Conservation (phyloP, 2,329 filamentous ascomycete species). For the Fusarium sambucinum region DNA sequence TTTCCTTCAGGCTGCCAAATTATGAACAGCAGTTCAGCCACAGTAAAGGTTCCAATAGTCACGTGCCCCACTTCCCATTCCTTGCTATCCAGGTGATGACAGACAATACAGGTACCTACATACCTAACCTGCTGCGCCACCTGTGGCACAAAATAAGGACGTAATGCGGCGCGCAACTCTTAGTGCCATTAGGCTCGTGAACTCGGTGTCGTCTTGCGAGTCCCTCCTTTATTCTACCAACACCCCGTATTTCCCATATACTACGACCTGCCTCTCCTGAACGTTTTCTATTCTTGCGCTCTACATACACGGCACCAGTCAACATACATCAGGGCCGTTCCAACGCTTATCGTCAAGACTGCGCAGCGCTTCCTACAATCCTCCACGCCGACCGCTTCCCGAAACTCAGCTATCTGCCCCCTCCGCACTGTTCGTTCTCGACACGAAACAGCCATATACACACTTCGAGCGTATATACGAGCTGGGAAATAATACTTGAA, state of each 20-base stretch:
- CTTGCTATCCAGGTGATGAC: neutral
- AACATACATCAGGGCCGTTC: neutral
- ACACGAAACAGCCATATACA: conserved; percentile 10
- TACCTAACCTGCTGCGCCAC: conserved; percentile 35
- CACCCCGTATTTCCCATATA: conserved; percentile 44
- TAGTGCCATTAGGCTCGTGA: conserved; percentile 51
- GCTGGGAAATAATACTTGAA: conserved; percentile 33
- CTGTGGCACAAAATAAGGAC: conserved; percentile 43
- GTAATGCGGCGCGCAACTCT: conserved; percentile 45
- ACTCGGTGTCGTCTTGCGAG: conserved; percentile 50
- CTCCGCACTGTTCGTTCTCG: conserved; percentile 24
- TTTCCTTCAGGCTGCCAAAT: conserved; percentile 43
- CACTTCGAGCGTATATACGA: conserved; percentile 23
- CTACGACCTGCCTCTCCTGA: conserved; percentile 22
- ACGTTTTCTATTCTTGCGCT: conserved; percentile 15
- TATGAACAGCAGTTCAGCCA: conserved; percentile 32
- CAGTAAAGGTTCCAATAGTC: conserved; percentile 21
- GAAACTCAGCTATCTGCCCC: conserved; percentile 28
- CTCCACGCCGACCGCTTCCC: conserved; percentile 42
- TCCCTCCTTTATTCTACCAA: conserved; percentile 50
- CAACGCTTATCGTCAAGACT: conserved; percentile 11
- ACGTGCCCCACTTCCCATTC: conserved; percentile 22
- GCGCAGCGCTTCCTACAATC: conserved; percentile 32
- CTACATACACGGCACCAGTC: conserved; percentile 4
- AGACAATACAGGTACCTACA: too few relatives aligned